These are phyloP conservation scores for Carpinus viminea DNA, from an alignment of 306 rosid genomes.

Conservation along the genomic window DNA sequence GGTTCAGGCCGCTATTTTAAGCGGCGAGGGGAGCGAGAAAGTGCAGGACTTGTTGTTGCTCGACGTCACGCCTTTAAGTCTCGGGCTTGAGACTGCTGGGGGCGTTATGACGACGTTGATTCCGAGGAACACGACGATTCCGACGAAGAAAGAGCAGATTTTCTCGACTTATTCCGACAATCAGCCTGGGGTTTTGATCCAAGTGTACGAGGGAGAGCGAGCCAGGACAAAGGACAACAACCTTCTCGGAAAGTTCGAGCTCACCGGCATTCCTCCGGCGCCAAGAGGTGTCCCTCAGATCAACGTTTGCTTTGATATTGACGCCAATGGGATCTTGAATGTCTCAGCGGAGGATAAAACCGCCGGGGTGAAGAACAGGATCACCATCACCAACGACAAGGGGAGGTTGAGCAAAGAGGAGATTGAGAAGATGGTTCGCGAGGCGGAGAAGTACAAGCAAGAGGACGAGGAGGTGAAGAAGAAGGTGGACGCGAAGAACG, in stretches of 20 bases:
- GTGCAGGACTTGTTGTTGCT: conserved; percentile 73
- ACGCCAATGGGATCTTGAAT: conserved; percentile 75
- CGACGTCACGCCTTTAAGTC: conserved; percentile 76
- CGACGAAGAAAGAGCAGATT: conserved; percentile 82
- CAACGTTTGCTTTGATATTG: conserved; percentile 68
- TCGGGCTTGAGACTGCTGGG: conserved; percentile 76
- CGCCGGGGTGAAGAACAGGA: conserved; percentile 86
- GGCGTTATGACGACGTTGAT: conserved; percentile 82
- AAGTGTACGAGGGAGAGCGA: conserved; percentile 81
- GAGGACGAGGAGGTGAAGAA: conserved; percentile 90
- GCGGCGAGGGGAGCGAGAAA: conserved; percentile 70
- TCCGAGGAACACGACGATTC: conserved; percentile 79
- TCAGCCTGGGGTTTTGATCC: conserved; percentile 84
- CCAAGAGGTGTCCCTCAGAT: conserved; percentile 84
- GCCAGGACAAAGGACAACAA: conserved; percentile 75
- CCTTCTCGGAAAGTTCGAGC: conserved; percentile 74
- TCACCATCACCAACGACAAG: conserved; percentile 77
- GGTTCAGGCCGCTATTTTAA: conserved; percentile 80
- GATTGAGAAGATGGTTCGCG: conserved; percentile 80
- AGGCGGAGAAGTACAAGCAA: conserved; percentile 77
- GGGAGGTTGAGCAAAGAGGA: conserved; percentile 85
- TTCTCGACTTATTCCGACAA: conserved; percentile 77
- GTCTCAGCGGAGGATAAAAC: conserved; percentile 85
- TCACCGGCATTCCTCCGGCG: conserved; percentile 78
- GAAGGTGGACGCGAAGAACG: conserved; percentile 83